phyloP scores from a whole-genome alignment of 2,329 filamentous ascomycete species.

The Alternaria gaisen region DNA sequence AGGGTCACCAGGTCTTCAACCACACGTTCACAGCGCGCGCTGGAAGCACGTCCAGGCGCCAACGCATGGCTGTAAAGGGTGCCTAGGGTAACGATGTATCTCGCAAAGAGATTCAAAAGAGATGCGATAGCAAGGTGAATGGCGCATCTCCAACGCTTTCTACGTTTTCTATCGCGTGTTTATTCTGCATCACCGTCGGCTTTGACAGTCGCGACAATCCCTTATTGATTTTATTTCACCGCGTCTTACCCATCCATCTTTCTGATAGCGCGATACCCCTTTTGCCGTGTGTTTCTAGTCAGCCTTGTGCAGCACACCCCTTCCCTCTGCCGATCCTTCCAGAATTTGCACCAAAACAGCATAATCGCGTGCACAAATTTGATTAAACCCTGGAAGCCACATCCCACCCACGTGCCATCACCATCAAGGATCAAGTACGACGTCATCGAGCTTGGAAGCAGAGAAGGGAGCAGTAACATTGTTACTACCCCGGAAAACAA shows the following conservation, averaged over 20 bases:
- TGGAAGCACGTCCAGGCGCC: slow-evolving; percentile 14
- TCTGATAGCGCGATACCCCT: slow-evolving; percentile 5
- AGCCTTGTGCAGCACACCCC: not conserved
- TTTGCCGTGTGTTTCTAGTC: not conserved
- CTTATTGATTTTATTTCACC: not conserved
- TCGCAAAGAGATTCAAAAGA: slow-evolving; percentile 15
- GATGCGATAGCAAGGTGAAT: not conserved
- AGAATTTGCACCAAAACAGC: slow-evolving; percentile 7
- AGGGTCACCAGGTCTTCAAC: slow-evolving; percentile 28
- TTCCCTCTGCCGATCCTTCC: slow-evolving; percentile 10
- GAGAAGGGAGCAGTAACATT: not conserved
- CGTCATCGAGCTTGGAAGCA: slow-evolving; percentile 9
- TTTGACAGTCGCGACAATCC: slow-evolving; percentile 25
- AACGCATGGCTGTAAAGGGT: slow-evolving; percentile 16
- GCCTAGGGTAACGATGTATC: not conserved
- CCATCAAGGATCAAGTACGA: slow-evolving; percentile 2
- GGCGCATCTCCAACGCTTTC: not conserved
- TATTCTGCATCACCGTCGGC: slow-evolving; percentile 14
- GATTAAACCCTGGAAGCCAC: slow-evolving; percentile 11
- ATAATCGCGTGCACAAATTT: slow-evolving; percentile 8
- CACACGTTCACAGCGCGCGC: slow-evolving; percentile 12
- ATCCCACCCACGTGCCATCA: not conserved
- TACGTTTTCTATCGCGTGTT: not conserved
- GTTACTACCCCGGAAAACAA: not conserved
- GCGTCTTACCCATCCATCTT: not conserved